Evolutionary conservation across 1,284 basidiomycete species (phyloP).

Genomic region (Puccinia polysora): DNA sequence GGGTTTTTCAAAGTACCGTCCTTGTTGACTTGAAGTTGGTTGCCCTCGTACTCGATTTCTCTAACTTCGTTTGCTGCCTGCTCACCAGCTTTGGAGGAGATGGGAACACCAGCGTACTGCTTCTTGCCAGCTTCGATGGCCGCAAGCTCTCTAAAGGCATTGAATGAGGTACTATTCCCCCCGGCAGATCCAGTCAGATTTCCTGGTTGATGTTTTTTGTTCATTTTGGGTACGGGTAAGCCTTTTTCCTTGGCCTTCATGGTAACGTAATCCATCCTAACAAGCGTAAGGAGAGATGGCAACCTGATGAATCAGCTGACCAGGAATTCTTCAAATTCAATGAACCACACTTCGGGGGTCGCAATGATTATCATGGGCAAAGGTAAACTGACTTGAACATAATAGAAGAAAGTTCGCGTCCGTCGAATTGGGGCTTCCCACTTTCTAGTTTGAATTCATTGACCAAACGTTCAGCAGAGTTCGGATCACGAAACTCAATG

Average conservation of each 20-base stretch:
- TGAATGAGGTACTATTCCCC: constrained; percentile 32
- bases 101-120: constrained; percentile 1
- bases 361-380: too few species aligned
- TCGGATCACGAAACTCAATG: constrained; percentile 27
- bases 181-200: constrained; percentile 2
- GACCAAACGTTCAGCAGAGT: constrained; percentile 33
- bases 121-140: constrained; percentile 15
- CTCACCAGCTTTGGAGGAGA: background rate
- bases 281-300: background rate
- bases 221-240: constrained; percentile 27
- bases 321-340: background rate
- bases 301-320: background rate
- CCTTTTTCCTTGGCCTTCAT: constrained; percentile 44
- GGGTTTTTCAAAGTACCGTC: constrained; percentile 37
- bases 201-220: constrained; percentile 21
- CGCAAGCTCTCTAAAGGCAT: constrained; percentile 38
- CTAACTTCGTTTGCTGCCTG: background rate
- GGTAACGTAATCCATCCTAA: constrained; percentile 42
- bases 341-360: too few species aligned
- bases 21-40: constrained; percentile 24
- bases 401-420: constrained; percentile 27
- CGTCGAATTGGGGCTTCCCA: constrained; percentile 26
- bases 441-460: constrained; percentile 28
- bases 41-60: constrained; percentile 33
- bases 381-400: constrained; percentile 40